A percentile compares a stretch with the other conserved stretches of the same genome.
phyloP scores from a whole-genome alignment of 768 basidiomycete genomes.

The Hydnum rufescens region DNA sequence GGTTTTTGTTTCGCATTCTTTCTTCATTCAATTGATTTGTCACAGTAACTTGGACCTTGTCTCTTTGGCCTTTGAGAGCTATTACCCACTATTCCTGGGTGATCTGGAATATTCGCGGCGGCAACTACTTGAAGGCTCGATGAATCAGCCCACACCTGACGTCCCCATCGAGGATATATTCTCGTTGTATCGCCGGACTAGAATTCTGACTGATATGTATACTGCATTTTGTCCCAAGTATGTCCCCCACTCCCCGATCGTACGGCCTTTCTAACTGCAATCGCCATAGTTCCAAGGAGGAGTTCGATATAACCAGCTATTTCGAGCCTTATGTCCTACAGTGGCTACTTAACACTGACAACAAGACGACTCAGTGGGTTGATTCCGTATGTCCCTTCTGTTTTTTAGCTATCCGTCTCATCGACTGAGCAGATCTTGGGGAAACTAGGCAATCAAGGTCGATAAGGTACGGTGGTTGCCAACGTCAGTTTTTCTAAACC shows the following conservation, averaged over 20 bases:
- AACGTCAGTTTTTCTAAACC: not conserved
- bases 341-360: conserved; percentile 79
- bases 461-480: conserved; percentile 55
- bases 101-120: conserved; percentile 54
- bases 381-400: conserved; percentile 43
- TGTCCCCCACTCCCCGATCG: conserved; percentile 16
- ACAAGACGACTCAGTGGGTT: conserved; percentile 87
- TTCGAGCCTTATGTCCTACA: conserved; percentile 77
- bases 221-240: conserved; percentile 63
- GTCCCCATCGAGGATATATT: conserved; percentile 84
- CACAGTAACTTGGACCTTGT: conserved; percentile 56
- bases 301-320: conserved; percentile 52
- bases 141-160: conserved; percentile 73
- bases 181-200: conserved; percentile 60
- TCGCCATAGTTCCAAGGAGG: conserved; percentile 15
- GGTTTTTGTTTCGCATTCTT: no score
- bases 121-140: conserved; percentile 59
- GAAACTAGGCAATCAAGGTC: conserved; percentile 47
- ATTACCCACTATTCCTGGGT: conserved; percentile 41
- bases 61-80: conserved; percentile 46
- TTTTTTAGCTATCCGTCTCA: not conserved
- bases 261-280: not conserved
- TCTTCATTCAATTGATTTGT: not conserved
- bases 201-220: conserved; percentile 59
- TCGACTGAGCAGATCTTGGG: not conserved